Evolutionary conservation across 2,329 filamentous ascomycete species (phyloP), one percentile per base, ranked within the genome.

Genomic region (Teratosphaeria destructans): DNA sequence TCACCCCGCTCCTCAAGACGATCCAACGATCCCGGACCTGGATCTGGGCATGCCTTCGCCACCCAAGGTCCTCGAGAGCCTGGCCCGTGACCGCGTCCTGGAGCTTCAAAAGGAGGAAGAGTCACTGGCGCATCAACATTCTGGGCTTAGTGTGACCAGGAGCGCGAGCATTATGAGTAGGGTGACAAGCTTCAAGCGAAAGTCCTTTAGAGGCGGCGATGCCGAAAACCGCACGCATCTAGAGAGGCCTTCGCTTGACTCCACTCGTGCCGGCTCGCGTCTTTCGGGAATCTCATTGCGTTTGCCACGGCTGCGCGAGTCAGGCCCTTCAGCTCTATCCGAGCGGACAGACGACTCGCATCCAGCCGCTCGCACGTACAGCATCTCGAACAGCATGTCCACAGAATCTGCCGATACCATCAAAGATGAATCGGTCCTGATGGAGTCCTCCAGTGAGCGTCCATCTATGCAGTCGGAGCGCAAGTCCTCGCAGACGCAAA

Each of bases 21-120:
- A 54, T 37, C 19, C 12, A 2, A n/a, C 1, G 7, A 23, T 47
- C 12, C 37, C 39, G 49, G 55, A 57, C 23, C 43, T 61, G 54
- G 60, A 66, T 52, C 59, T 67, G 57, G 58, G 57, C n/a, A 59
- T 68, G 43, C 62, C 63, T 10, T 65, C 63, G 37, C 65, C 68
- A 52, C 67, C 68, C 49, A 69, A 69, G 62, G 62, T 61, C 29
- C 59, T 66, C 59, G 65, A 68, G n/a, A 54, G 53, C 16, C 19
- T 19, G 60, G 63, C 59, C 56, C 63, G 67, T 58, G 62, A 62
- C 57, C 59, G 59, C 11, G 39, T 60, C 16, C 39, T 54, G 29
- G 16, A 56, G 37, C 39, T 58, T 5, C 61, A 59, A n/a, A 47
- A 52, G 32, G 55, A 60, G 32, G 60, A 63, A 14, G 58, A 60